Percentiles rank a stretch among this genome's conserved stretches.
phyloP scores from a whole-genome alignment of 495 filamentous ascomycete genomes.

The Haplographium delicatum region DNA sequence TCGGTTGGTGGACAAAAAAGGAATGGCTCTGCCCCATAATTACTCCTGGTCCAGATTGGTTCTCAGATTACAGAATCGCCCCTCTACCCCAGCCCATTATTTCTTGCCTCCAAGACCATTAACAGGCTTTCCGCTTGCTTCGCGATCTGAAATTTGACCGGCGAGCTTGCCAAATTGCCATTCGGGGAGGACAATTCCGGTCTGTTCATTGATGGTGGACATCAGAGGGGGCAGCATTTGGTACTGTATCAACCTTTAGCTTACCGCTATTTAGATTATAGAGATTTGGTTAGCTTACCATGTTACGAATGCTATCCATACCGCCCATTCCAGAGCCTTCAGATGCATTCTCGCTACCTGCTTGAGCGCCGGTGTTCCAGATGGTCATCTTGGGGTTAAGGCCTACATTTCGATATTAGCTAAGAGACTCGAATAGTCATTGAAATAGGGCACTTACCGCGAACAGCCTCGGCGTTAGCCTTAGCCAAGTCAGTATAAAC shows the following conservation, averaged over 20 bases:
- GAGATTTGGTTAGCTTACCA: constrained; percentile 9
- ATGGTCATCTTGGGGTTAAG: constrained; percentile 82
- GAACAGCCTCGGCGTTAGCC: constrained; percentile 65
- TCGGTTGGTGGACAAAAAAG: too few species aligned
- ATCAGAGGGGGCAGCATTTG: constrained; percentile 75
- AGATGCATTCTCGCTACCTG: constrained; percentile 29
- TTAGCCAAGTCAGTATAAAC: constrained; percentile 60
- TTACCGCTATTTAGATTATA: constrained; percentile 31
- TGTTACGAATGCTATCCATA: constrained; percentile 27
- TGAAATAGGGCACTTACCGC: too few species aligned
- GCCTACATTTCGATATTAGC: too few species aligned
- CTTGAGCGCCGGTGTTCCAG: constrained; percentile 67
- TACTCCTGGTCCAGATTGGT: too few species aligned
- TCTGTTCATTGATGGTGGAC: constrained; percentile 78
- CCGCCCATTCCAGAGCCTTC: constrained; percentile 21
- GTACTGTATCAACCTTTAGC: constrained; percentile 46
- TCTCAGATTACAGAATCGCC: too few species aligned
- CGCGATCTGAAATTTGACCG: constrained; percentile 18
- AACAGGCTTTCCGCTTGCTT: constrained; percentile 17
- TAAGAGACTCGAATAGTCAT: too few species aligned
- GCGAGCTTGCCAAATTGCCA: constrained; percentile 58
- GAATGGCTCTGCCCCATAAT: too few species aligned
- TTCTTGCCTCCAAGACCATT: constrained; percentile 1
- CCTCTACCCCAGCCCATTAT: too few species aligned
- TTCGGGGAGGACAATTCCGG: constrained; percentile 65